These are phyloP conservation scores for Aspergillus haitiensis DNA, from an alignment of 495 filamentous ascomycete species.

Conservation along the genomic window DNA sequence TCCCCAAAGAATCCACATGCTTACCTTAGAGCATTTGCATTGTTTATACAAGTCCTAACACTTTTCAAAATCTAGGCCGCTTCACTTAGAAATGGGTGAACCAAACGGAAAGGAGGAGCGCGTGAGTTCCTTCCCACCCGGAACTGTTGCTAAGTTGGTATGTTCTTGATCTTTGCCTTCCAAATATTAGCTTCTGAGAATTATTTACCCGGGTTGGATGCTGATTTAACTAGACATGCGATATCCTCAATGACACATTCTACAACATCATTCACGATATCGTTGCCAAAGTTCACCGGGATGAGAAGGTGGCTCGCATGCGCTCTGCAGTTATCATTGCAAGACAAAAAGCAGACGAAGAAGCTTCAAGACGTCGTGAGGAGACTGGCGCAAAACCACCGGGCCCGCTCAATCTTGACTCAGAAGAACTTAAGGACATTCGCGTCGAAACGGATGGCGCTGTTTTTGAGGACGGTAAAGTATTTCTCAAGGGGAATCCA, in stretches of 20 bases:
- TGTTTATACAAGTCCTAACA: constrained; percentile 10
- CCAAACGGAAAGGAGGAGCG: constrained; percentile 33
- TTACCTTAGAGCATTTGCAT: not conserved
- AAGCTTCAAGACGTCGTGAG: constrained; percentile 40
- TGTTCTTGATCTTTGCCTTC: constrained; percentile 16
- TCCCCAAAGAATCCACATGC: not conserved
- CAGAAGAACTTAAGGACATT: constrained; percentile 42
- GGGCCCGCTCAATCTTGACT: constrained; percentile 37
- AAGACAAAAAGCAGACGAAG: constrained; percentile 63
- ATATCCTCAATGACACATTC: constrained; percentile 65
- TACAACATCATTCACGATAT: constrained; percentile 74
- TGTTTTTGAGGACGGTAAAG: constrained; percentile 69
- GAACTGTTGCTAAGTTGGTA: constrained; percentile 51
- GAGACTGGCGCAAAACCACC: constrained; percentile 34
- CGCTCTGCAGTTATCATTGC: constrained; percentile 70
- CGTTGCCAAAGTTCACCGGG: constrained; percentile 67
- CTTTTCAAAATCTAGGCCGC: not conserved
- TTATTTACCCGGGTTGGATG: constrained; percentile 7
- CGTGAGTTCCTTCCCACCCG: constrained; percentile 38
- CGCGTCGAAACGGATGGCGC: constrained; percentile 68
- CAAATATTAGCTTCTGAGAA: not conserved
- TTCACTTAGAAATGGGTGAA: constrained; percentile 36
- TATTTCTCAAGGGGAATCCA: constrained; percentile 73
- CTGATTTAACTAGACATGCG: constrained; percentile 38
- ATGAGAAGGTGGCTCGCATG: constrained; percentile 72